A percentile compares a stretch with the other conserved stretches of the same genome.
Conservation (phyloP, 768 basidiomycete species). For the Tephrocybe sp. region DNA sequence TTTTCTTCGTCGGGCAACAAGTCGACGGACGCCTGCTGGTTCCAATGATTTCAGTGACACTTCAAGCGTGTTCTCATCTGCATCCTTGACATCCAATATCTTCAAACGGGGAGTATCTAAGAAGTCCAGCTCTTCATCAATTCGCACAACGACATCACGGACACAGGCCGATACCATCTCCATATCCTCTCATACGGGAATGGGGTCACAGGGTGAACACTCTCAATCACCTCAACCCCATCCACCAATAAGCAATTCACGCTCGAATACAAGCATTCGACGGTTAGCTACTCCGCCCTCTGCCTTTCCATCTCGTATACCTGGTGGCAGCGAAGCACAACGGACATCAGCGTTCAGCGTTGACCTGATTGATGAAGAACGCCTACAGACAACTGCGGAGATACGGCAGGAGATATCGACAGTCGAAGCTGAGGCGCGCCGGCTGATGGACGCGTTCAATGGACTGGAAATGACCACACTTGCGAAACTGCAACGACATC, state of each 20-base stretch:
- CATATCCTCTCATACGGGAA: slow-evolving; percentile 41
- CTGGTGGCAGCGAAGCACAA: slow-evolving; percentile 34
- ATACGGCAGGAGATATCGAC: slow-evolving; percentile 65
- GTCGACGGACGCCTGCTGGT: slow-evolving; percentile 30
- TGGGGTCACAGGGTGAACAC: slow-evolving; percentile 29
- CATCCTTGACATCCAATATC: slow-evolving; percentile 36
- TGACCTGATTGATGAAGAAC: slow-evolving; percentile 55
- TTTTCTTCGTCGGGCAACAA: slow-evolving; percentile 51
- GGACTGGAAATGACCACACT: slow-evolving; percentile 73
- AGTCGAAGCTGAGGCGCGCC: slow-evolving; percentile 69
- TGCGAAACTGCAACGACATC: slow-evolving; percentile 45
- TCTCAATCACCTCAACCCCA: slow-evolving; percentile 24
- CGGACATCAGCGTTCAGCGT: slow-evolving; percentile 37
- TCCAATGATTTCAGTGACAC: slow-evolving; percentile 49
- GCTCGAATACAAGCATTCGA: slow-evolving; percentile 45
- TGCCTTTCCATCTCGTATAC: slow-evolving; percentile 44
- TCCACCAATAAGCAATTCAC: slow-evolving; percentile 34
- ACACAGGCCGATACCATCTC: slow-evolving; percentile 38
- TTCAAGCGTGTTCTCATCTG: slow-evolving; percentile 42
- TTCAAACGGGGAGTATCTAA: slow-evolving; percentile 43
- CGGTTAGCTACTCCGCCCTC: slow-evolving; percentile 58
- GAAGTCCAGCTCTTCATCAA: slow-evolving; percentile 49
- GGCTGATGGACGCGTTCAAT: slow-evolving; percentile 78
- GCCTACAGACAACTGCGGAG: slow-evolving; percentile 56
- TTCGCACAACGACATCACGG: slow-evolving; percentile 43